These are phyloP conservation scores for Coniferiporia weirii DNA, from an alignment of 1,284 basidiomycete genomes.

Conservation along the genomic window DNA sequence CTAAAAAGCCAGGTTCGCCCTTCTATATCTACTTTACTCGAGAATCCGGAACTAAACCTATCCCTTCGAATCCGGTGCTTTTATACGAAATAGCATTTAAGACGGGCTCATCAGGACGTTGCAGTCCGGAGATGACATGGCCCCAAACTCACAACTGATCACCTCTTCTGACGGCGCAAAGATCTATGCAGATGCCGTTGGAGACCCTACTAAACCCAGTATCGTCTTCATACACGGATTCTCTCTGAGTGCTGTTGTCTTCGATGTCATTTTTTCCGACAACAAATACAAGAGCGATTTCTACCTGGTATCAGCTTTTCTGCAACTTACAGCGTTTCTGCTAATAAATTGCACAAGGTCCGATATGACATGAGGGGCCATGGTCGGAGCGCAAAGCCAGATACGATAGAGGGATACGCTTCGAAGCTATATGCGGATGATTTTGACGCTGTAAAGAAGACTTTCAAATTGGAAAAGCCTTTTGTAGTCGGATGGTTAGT, in stretches of 20 bases:
- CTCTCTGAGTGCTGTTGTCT: slow-evolving; percentile 1
- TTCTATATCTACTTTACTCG: too few species aligned
- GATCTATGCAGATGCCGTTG: too few species aligned
- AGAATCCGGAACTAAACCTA: too few species aligned
- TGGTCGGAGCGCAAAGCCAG: slow-evolving; percentile 14
- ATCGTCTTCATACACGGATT: slow-evolving; percentile 13
- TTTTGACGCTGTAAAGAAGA: slow-evolving; percentile 8
- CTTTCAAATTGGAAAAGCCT: slow-evolving; percentile 27
- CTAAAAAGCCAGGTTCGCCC: too few species aligned
- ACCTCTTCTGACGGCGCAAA: too few species aligned
- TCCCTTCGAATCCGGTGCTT: too few species aligned
- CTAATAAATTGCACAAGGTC: not conserved
- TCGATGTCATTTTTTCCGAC: slow-evolving; percentile 9
- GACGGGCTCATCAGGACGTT: too few species aligned
- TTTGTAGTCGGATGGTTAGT: slow-evolving; percentile 25
- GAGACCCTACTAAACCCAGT: not conserved
- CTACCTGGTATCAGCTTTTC: not conserved
- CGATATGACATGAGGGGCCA: slow-evolving; percentile 16
- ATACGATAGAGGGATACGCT: slow-evolving; percentile 3
- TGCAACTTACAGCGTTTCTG: too few species aligned
- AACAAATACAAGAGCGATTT: not conserved
- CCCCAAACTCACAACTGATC: too few species aligned
- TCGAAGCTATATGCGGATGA: slow-evolving; percentile 15
- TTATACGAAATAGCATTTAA: not conserved
- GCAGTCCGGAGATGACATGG: too few species aligned